A percentile compares a stretch with the other conserved stretches of the same genome.
Conservation (phyloP, 345 rosid species). For the Pelargonium nanum region DNA sequence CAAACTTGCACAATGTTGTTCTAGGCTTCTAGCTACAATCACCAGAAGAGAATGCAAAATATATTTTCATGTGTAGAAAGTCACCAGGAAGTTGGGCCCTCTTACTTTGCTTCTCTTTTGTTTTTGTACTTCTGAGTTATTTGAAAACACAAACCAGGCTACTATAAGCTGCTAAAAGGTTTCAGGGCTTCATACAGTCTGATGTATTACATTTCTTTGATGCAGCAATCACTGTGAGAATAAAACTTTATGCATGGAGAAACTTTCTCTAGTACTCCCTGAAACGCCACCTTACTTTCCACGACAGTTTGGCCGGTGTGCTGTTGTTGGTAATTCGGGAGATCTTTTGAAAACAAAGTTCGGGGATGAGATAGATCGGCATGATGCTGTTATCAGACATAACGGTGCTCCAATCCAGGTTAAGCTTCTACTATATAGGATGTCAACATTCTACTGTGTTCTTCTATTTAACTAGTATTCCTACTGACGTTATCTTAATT, state of each 20-base stretch:
- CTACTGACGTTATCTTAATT: too few relatives aligned
- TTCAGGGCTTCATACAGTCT: too few relatives aligned
- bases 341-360: conserved; percentile 85
- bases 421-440: conserved; percentile 8
- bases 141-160: conserved; percentile 1
- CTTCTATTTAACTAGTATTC: too few relatives aligned
- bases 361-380: conserved; percentile 81
- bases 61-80: background rate
- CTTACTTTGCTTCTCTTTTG: background rate
- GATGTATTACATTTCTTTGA: too few relatives aligned
- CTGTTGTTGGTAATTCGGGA: conserved; percentile 94
- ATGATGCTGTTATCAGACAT: conserved; percentile 79
- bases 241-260: conserved; percentile 65
- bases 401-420: conserved; percentile 94
- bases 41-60: background rate
- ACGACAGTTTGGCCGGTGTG: conserved; percentile 73
- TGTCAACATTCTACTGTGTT: conserved; percentile 1
- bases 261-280: conserved; percentile 81
- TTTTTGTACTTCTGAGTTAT: background rate
- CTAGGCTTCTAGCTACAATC: too few relatives aligned
- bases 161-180: conserved; percentile 8
- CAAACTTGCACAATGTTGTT: too few relatives aligned
- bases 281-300: conserved; percentile 74
- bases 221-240: conserved; percentile 77
- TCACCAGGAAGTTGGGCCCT: background rate